Conservation (phyloP, 148 eudicot species). For the Silene uniflora region DNA sequence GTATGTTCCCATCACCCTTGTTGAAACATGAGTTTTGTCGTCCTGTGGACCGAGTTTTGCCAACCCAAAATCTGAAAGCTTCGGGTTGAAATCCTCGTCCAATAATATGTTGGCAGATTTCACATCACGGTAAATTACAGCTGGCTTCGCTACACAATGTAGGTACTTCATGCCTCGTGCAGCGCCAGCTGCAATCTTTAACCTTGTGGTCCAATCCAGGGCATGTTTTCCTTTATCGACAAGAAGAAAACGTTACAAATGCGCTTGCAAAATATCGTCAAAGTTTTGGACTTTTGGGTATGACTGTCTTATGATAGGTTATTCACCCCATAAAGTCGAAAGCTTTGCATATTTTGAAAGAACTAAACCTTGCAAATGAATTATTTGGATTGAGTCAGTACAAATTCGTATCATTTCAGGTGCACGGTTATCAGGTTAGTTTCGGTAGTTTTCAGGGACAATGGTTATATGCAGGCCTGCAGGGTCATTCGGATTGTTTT, state of each 20-base stretch:
- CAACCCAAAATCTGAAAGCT: conserved; percentile 88
- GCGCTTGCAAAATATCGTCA: too few relatives aligned
- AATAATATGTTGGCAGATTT: conserved; percentile 84
- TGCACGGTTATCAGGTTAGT: too few relatives aligned
- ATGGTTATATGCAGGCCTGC: too few relatives aligned
- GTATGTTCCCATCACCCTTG: conserved; percentile 88
- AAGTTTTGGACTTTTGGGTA: too few relatives aligned
- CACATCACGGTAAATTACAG: conserved; percentile 87
- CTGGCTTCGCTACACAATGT: conserved; percentile 74
- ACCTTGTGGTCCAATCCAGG: conserved; percentile 60
- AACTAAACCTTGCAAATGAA: too few relatives aligned
- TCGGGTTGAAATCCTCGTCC: conserved; percentile 66
- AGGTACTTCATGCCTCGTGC: conserved; percentile 83
- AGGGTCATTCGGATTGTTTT: too few relatives aligned
- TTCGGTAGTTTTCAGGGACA: too few relatives aligned
- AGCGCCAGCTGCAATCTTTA: conserved; percentile 82
- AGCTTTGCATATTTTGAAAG: too few relatives aligned
- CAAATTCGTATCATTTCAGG: background rate
- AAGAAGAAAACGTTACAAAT: too few relatives aligned
- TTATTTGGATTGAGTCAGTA: too few relatives aligned
- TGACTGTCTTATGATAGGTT: too few relatives aligned
- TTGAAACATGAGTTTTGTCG: conserved; percentile 77
- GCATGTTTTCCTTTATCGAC: conserved; percentile 25
- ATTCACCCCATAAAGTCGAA: too few relatives aligned
- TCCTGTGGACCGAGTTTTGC: conserved; percentile 89